Base-by-base conservation (phyloP, 148 eudicot genomes). In the Camellia granthamiana region DNA sequence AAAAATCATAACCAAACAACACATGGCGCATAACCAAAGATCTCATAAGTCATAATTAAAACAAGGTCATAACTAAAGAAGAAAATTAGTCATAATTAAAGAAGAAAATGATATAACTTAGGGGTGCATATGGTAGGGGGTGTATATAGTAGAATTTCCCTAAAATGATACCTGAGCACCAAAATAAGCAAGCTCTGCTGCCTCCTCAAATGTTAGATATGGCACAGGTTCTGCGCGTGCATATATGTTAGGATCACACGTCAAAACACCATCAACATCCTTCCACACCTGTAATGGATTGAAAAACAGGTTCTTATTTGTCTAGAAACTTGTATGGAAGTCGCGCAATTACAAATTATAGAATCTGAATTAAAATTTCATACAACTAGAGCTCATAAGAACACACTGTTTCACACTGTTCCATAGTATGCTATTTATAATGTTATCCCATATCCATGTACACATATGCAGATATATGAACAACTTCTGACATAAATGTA, bases 151-250 rank as follows among this genome's bases (percentile, higher is more conserved):
- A 23, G 30, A 23, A 23, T 23, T 23, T 23, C 30, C 30, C 30
- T 16, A 69, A 21, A 30, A 75, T 65, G 79, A 69, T 87, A 96
- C 99, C 97, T 96, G 99, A 75, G 98, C 99, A 81, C 99, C 99
- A 92, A 94, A 96, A 84, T 96, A 96, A 54, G 99, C 99, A 86
- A 96, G 99, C 84, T 96, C 99, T 55, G 99, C 95, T 62, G 99
- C 99, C 87, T 96, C 99, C 21, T 96, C 99, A 81, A 93, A 96
- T 67, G 98, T 94, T 84, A 96, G 83, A 87, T 68, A 85, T 41
- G 99, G 99, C 77, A 96, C 99, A 76, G 99, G 92, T 78, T 87
- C 87, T 76, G 99, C 99, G 44, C 55, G 83, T 77, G 90, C 75
- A 88, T 90, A 80, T 78, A 96, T 94, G 58, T 92, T 91, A 75